Conservation (phyloP, 805 yeast species). For the Yarrowia keelungensis region DNA sequence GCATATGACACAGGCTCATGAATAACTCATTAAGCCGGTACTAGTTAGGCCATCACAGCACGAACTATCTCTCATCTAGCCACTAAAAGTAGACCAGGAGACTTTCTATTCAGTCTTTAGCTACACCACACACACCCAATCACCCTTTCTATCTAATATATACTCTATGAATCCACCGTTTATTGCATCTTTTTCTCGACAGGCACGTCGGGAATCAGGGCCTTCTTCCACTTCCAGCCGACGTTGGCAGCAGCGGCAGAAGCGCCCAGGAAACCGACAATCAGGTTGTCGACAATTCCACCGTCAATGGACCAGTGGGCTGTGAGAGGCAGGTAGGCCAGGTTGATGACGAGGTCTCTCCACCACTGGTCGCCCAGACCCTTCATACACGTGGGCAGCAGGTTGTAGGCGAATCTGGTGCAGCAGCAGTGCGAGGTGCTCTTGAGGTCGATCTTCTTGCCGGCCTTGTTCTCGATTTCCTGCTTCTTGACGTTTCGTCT, state of each 20-base stretch:
- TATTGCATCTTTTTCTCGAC: constrained; percentile 33
- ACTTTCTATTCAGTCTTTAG: too few relatives aligned
- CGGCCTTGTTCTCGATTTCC: constrained; percentile 39
- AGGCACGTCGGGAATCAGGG: constrained; percentile 21
- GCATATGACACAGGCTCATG: too few relatives aligned
- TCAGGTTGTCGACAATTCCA: constrained; percentile 48
- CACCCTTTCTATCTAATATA: background rate
- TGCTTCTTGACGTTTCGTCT: constrained; percentile 42
- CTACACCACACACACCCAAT: too few relatives aligned
- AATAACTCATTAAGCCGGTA: too few relatives aligned
- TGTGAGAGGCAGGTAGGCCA: constrained; percentile 54
- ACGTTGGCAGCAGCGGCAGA: constrained; percentile 47
- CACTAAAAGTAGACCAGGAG: too few relatives aligned
- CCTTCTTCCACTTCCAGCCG: constrained; percentile 42
- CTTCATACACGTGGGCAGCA: constrained; percentile 13
- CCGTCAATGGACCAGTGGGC: constrained; percentile 53
- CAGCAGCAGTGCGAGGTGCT: constrained; percentile 30
- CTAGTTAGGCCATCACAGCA: too few relatives aligned
- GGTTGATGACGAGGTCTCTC: constrained; percentile 47
- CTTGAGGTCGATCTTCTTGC: background rate
- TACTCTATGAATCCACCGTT: background rate
- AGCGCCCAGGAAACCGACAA: constrained; percentile 53
- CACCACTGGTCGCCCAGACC: constrained; percentile 39
- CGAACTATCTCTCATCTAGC: too few relatives aligned
- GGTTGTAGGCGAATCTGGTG: background rate